Evolutionary conservation across 2,329 filamentous ascomycete species (phyloP).

Genomic region (Neophaeococcomyces mojaviensis): DNA sequence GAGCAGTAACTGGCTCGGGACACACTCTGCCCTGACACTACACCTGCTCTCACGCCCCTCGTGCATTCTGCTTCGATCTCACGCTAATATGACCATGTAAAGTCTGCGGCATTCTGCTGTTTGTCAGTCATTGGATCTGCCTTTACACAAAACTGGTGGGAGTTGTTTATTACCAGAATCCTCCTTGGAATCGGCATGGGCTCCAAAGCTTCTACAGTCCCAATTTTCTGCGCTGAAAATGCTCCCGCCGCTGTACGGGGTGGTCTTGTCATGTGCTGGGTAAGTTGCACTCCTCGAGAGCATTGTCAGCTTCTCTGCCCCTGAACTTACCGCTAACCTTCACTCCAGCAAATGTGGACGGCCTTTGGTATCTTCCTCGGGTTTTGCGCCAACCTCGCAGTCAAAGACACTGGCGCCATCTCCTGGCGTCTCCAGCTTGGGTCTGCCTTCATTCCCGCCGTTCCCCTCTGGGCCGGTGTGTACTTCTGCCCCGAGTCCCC

Average conservation of each 20-base stretch:
- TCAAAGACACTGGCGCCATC: slow-evolving; percentile 51
- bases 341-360: slow-evolving; percentile 57
- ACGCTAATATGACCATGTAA: no score
- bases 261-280: slow-evolving; percentile 74
- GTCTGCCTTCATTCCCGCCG: slow-evolving; percentile 57
- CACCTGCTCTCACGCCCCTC: no score
- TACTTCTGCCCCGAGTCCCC: slow-evolving; percentile 58
- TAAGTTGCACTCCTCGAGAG: not conserved
- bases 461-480: slow-evolving; percentile 52
- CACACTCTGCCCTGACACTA: no score
- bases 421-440: slow-evolving; percentile 59
- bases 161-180: slow-evolving; percentile 63
- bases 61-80: no score
- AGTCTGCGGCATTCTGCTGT: slow-evolving; percentile 53
- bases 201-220: slow-evolving; percentile 65
- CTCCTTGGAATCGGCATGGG: slow-evolving; percentile 72
- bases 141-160: slow-evolving; percentile 63
- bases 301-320: not conserved
- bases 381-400: slow-evolving; percentile 56
- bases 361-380: no score
- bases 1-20: no score
- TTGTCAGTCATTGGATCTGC: slow-evolving; percentile 54
- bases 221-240: slow-evolving; percentile 69
- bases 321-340: slow-evolving; percentile 40
- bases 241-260: slow-evolving; percentile 62